These are phyloP conservation scores for Phytophthora ohioensis DNA, from an alignment of 352 stramenopile species.

Conservation along the genomic window DNA sequence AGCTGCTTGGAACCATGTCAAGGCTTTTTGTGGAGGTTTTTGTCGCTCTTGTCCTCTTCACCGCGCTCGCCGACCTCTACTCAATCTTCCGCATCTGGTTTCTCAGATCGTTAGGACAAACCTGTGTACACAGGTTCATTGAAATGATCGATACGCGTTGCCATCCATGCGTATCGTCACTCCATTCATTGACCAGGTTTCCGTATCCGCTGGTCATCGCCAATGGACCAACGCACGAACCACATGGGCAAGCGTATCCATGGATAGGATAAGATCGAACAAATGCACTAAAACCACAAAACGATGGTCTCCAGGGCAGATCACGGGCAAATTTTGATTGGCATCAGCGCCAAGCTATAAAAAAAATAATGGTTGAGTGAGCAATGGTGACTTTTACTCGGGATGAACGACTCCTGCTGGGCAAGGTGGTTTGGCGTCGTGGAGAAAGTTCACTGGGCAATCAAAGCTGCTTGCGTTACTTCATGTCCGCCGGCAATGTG, in stretches of 20 bases:
- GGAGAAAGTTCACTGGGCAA: slow-evolving; percentile 28
- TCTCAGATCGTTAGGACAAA: slow-evolving; percentile 6
- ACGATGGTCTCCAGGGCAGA: neutral
- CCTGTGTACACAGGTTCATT: neutral
- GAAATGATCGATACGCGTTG: neutral
- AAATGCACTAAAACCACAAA: neutral
- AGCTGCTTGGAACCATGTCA: slow-evolving; percentile 26
- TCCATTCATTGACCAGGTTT: slow-evolving; percentile 6
- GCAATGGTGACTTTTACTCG: slow-evolving; percentile 16
- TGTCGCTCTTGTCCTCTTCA: slow-evolving; percentile 11
- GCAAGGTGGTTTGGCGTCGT: slow-evolving; percentile 7
- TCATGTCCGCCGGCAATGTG: no score
- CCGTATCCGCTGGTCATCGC: slow-evolving; percentile 6
- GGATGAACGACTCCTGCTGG: neutral
- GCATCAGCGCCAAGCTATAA: neutral
- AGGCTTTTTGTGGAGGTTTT: slow-evolving; percentile 1
- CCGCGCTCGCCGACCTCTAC: slow-evolving; percentile 9
- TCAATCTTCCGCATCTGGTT: slow-evolving; percentile 17
- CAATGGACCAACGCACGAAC: neutral
- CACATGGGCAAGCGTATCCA: neutral
- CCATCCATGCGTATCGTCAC: slow-evolving; percentile 12
- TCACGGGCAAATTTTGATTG: slow-evolving; percentile 39
- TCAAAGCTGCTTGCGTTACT: slow-evolving; percentile 7
- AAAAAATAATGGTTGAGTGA: slow-evolving; percentile 12
- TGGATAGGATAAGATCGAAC: slow-evolving; percentile 5